Base-by-base conservation (phyloP, 208 protist species). In the Crithidia acanthocephali region DNA sequence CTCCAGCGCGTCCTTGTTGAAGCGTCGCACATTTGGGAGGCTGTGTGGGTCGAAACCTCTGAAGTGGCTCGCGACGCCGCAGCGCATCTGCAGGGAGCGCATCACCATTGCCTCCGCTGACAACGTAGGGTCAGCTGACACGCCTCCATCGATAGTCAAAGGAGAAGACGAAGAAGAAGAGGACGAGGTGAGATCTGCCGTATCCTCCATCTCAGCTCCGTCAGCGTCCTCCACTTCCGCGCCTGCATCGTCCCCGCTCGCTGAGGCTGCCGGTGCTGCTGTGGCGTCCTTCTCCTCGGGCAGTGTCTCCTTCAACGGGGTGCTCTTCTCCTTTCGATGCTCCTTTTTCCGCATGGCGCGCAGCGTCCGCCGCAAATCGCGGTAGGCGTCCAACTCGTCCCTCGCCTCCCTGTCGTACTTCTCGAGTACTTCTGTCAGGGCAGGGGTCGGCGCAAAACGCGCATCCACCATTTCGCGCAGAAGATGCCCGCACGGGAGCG, bases 401-500 rank as follows among this genome's bases (percentile, higher is more conserved):
- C 20, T 27, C 11, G 77, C 50, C 23, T 76, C 70, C 8, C 13
- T 18, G 25, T 58, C 33, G 51, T 76, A 68, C 27, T 16, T 6
- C 9, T 52, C 28, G 30, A 77, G 68, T 2, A 93, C 35, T n/a
- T 13, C 62, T n/a, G 57, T 51, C 28, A 93, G 72, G 7, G 63
- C 72, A 5, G 72, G 80, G 7, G 75, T 80, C 16, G 30, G 58
- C 22, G 79, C 71, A 30, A 86, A 52, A 3, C 59, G 28, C 20
- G 57, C 23, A 16, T 72, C 52, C 8, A 95, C 27, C 51, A 73
- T 57, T 1, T 75, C 52, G 7, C 33, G 30, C 22, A 95, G 80
- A 27, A 74, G 72, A 62, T 92, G 79, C 2, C 89, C 86, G 33
- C 86, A 90, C 18, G 89, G 89, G 16, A 95, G 74, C 55, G 87